These are phyloP conservation scores for Metschnikowia anglica DNA, from an alignment of 805 yeast genomes.

Conservation along the genomic window DNA sequence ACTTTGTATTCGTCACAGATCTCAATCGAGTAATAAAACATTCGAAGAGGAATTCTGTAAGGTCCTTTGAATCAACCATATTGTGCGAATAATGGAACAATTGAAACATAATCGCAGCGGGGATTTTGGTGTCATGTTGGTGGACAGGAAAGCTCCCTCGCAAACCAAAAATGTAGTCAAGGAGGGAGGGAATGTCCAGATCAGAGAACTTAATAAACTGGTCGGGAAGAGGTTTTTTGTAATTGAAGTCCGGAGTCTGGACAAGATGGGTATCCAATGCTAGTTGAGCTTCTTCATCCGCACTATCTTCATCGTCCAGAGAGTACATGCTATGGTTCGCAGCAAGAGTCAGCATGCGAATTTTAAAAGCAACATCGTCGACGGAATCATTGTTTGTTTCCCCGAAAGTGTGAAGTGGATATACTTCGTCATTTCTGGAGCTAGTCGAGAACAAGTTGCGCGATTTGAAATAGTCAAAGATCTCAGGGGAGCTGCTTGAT, in stretches of 20 bases:
- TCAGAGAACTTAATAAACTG: slow-evolving; percentile 65
- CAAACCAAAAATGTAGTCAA: slow-evolving; percentile 48
- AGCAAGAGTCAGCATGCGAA: slow-evolving; percentile 35
- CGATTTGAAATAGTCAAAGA: slow-evolving; percentile 56
- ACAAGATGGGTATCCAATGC: slow-evolving; percentile 30
- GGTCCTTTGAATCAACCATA: slow-evolving; percentile 51
- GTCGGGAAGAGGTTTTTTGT: slow-evolving; percentile 51
- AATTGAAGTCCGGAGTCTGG: slow-evolving; percentile 49
- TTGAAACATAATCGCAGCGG: slow-evolving; percentile 70
- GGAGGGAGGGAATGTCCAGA: slow-evolving; percentile 48
- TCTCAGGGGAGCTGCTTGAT: slow-evolving; percentile 49
- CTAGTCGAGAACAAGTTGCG: slow-evolving; percentile 38
- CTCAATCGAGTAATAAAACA: slow-evolving; percentile 62
- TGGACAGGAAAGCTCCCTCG: slow-evolving; percentile 37
- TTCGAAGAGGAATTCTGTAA: slow-evolving; percentile 59
- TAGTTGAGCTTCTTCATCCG: slow-evolving; percentile 29
- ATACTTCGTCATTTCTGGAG: slow-evolving; percentile 13
- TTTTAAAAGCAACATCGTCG: slow-evolving; percentile 36
- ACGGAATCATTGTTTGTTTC: slow-evolving; percentile 27
- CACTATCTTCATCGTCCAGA: slow-evolving; percentile 23
- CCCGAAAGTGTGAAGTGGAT: slow-evolving; percentile 18
- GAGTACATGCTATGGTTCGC: slow-evolving; percentile 21
- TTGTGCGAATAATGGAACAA: slow-evolving; percentile 66
- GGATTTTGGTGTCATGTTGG: slow-evolving; percentile 53
- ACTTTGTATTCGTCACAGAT: slow-evolving; percentile 56